Base-by-base conservation (phyloP, 768 basidiomycete species). In the Amanita subjunquillea region DNA sequence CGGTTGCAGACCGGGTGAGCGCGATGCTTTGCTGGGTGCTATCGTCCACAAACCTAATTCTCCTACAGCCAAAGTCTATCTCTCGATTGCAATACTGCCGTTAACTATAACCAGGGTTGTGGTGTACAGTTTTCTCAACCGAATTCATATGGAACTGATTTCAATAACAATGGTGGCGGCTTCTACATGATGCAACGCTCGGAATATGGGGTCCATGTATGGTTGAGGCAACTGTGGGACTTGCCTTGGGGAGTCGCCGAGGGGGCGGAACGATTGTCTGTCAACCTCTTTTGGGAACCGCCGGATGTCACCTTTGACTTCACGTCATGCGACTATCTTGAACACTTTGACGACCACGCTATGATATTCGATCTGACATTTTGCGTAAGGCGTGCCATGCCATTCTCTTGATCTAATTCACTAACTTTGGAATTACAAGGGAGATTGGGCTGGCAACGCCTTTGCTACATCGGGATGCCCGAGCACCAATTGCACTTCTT, bases 301-400 rank as follows among this genome's bases (percentile, higher is more conserved):
- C 79, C 82, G 0, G 70, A 72, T 37, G 80, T 78, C 1, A 54
- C 51, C 6, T 84, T 82, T 59, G 74, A 75, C 12, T 62, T 64
- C 12, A 22, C 15, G 20, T 60, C 62, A 34, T 85, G 83, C 60
- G 72, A 79, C 58, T 79, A 83, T 55, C 62, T 65, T 25, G 57
- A 67, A 38, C 76, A 77, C 59, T 82, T 83, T 59, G 62, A 80
- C 54, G 63, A 66, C 4, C 80, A 84, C 56, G 54, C 62, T 8
- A 71, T 83, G 36, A 66, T 82, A 25, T 80, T 83, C 55, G 79
- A 84, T 58, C 61, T 76, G 52, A 83, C 81, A 25, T 77, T 83
- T 55, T 83, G 82, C 58, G 80, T 81, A 58, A 65, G 74, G 65
- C 3, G 3, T 37, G n/a, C 50, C 22, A 37, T 47, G 29, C n/a